phyloP scores from a whole-genome alignment of 495 filamentous ascomycete species.

The Melanomma pulvis-pyrius region DNA sequence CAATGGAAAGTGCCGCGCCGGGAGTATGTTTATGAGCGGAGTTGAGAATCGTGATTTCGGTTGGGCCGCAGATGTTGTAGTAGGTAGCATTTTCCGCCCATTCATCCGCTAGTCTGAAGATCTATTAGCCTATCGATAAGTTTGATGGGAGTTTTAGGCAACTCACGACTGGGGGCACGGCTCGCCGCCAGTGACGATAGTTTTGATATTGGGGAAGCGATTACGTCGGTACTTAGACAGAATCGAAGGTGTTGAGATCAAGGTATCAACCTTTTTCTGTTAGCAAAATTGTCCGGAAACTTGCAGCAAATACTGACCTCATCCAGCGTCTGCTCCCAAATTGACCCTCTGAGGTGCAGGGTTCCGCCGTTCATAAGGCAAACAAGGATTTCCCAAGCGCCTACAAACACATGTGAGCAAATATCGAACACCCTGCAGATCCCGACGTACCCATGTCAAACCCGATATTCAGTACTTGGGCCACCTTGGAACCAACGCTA shows the following conservation, averaged over 20 bases:
- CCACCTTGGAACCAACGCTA: slow-evolving; percentile 16
- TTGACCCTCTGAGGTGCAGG: slow-evolving; percentile 13
- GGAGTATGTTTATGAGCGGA: slow-evolving; percentile 26
- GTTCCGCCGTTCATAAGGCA: slow-evolving; percentile 32
- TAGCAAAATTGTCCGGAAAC: background rate
- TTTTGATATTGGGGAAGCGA: slow-evolving; percentile 26
- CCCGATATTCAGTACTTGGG: slow-evolving; percentile 24
- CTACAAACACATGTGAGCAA: slow-evolving; percentile 2
- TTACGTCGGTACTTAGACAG: slow-evolving; percentile 12
- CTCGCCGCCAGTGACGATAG: slow-evolving; percentile 27
- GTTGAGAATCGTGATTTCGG: slow-evolving; percentile 31
- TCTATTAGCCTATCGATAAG: background rate
- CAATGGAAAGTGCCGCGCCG: slow-evolving; percentile 21
- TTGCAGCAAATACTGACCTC: slow-evolving; percentile 1
- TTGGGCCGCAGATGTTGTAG: slow-evolving; percentile 32
- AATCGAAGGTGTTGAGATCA: slow-evolving; percentile 30
- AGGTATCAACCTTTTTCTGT: slow-evolving; percentile 17
- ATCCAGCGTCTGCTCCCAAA: slow-evolving; percentile 24
- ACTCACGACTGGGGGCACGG: slow-evolving; percentile 24
- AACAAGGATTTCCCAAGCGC: slow-evolving; percentile 30
- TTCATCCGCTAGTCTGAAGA: slow-evolving; percentile 20
- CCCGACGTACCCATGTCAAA: slow-evolving; percentile 28
- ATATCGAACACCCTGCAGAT: background rate
- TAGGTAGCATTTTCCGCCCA: slow-evolving; percentile 24
- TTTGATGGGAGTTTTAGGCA: background rate